Conservation (phyloP, 768 basidiomycete genomes). For the Trichaptum fuscoviolaceum region DNA sequence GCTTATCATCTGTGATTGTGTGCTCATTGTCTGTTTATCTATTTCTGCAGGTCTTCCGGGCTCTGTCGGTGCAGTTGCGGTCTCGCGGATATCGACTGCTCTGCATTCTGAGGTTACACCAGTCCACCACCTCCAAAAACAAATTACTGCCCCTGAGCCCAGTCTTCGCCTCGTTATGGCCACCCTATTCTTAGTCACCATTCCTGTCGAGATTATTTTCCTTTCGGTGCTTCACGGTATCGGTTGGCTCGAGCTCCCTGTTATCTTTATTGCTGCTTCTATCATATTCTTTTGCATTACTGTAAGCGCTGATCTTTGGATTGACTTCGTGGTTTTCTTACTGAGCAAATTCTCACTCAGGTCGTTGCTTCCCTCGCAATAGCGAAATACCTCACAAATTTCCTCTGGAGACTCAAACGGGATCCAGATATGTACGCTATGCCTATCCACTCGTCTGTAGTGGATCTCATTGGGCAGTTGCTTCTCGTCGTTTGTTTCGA, state of each 20-base stretch:
- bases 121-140: slow-evolving; percentile 14
- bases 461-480: slow-evolving; percentile 80
- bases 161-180: slow-evolving; percentile 52
- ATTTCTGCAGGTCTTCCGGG: slow-evolving; percentile 66
- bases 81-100: slow-evolving; percentile 85
- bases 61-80: slow-evolving; percentile 83
- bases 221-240: slow-evolving; percentile 56
- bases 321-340: background rate
- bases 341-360: slow-evolving; percentile 32
- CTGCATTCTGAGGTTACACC: slow-evolving; percentile 58
- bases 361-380: slow-evolving; percentile 63
- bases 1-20: background rate
- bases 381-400: slow-evolving; percentile 62
- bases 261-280: slow-evolving; percentile 64
- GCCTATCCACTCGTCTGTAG: slow-evolving; percentile 85
- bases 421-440: slow-evolving; percentile 94
- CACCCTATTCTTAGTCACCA: slow-evolving; percentile 66
- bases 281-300: slow-evolving; percentile 70
- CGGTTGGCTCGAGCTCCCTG: slow-evolving; percentile 73
- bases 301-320: slow-evolving; percentile 41
- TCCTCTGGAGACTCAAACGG: slow-evolving; percentile 68
- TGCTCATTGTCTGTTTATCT: slow-evolving; percentile 1
- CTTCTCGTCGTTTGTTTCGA: slow-evolving; percentile 75
- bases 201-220: slow-evolving; percentile 80
- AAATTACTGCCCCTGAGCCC: slow-evolving; percentile 16